Conservation (phyloP, 805 yeast species). For the Saccharomycopsis fibuligera region DNA sequence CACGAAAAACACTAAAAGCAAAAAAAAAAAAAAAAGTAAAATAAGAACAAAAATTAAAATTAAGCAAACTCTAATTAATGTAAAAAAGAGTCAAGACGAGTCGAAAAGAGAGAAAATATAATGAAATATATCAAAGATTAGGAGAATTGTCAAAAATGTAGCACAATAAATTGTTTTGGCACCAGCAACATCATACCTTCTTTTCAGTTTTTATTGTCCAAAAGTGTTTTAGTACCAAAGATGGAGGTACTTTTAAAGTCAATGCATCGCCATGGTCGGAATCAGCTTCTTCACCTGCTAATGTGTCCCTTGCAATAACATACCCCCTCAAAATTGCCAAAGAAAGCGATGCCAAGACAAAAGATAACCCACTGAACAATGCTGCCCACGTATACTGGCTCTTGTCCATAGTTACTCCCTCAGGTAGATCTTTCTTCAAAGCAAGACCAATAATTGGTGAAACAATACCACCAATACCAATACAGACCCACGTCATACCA, state of each 20-base stretch:
- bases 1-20: no score
- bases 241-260: not conserved
- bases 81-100: not conserved
- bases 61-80: not conserved
- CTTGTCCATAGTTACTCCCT: constrained; percentile 18
- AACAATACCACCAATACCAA: constrained; percentile 45
- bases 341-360: constrained; percentile 38
- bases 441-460: constrained; percentile 58
- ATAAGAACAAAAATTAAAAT: not conserved
- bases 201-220: not conserved
- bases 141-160: no score
- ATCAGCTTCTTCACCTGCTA: constrained; percentile 26
- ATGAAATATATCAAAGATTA: no score
- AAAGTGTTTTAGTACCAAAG: constrained; percentile 1
- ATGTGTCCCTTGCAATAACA: constrained; percentile 43
- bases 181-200: constrained; percentile 4
- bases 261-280: constrained; percentile 27
- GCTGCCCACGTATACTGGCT: constrained; percentile 43
- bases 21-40: no score
- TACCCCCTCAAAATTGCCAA: constrained; percentile 48
- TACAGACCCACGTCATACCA: constrained; percentile 47
- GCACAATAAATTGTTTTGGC: no score
- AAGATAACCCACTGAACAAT: constrained; percentile 53
- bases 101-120: not conserved
- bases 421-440: constrained; percentile 30